Base-by-base conservation (phyloP, 805 yeast genomes). In the Candida ponderosae region DNA sequence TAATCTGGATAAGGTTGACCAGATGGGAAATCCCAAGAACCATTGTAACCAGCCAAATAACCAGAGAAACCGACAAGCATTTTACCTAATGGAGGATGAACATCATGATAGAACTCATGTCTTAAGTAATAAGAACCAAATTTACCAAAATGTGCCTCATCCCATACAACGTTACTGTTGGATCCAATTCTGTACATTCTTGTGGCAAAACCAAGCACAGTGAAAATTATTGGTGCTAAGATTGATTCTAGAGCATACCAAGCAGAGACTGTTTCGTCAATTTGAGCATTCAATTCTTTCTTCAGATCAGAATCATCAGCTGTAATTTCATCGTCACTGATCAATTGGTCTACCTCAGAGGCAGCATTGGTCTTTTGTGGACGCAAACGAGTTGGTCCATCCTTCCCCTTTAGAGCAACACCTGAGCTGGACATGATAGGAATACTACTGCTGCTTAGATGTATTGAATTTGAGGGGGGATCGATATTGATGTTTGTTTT, bases 111-210 rank as follows among this genome's bases (percentile, higher is more conserved):
- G 57, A 84, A 87, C 52, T 86, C 95, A 48, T 86, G 93, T 50
- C 74, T 79, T 44, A 90, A 67, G 60, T 90, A 90, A 58, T 86
- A 81, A 11, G 96, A 81, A 24, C 97, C 97, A 58, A 90, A 90
- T 59, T 90, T 93, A 36, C 97, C 98, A 60, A 90, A 90, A 65
- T 89, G 96, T 30, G 96, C 97, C 58, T 88, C 97, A 63, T 88
- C 97, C 97, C 97, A 89, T 33, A 93, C 93, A 23, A 93, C 97
- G 39, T 72, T 68, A 39, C 73, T 68, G 43, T 86, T 83, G 39
- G 72, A 66, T 38, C 84, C 82, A 47, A 90, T 81, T 43, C 72
- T 67, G 63, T 84, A 79, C 59, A 88, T 75, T 49, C 97, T 75
- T 31, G 86, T 71, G 43, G 70, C 72, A 50, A 89, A 82, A 9